Base-by-base conservation (phyloP, 495 filamentous ascomycete genomes). In the Jackrogersella minutella region DNA sequence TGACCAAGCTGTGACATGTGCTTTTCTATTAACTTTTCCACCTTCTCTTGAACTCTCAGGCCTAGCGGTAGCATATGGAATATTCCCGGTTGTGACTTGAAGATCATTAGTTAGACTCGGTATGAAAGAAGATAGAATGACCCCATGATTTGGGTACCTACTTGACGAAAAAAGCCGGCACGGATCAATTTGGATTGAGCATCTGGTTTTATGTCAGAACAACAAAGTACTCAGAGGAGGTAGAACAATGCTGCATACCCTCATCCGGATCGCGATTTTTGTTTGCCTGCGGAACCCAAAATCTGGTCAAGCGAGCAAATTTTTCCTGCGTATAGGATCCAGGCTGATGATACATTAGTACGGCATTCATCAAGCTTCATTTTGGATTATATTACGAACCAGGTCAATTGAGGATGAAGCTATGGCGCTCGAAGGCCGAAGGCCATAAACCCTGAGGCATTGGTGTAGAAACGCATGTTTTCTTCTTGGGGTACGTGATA, bases 61-160 rank as follows among this genome's bases (percentile, higher is more conserved):
- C 95, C 95, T n/a, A 99, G 80, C 1, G 95, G 95, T 7, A 99
- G 82, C 70, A 97, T 83, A 75, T 99, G 96, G 74, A 97, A 98
- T 31, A 99, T 85, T 4, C 95, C 96, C 3, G 94, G 85, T 66
- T 96, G 87, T 36, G 92, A 90, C 87, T 74, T 30, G 13, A 26
- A 31, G 9, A 56, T 34, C 19, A 53, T 5, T 59, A 19, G 62
- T 58, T 41, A 66, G 57, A 22, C 17, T 34, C 31, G 1, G 31
- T 10, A 49, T n/a, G 16, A 51, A 26, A 47, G 13, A n/a, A 40
- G n/a, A 7, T 6, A 57, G 17, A 50, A 11, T 11, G 21, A 43
- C 13, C 8, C 30, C 19, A n/a, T 41, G 4, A 33, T 30, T 2
- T 41, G 14, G 1, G 53, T 14, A 66, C 76, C 31, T 43, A 89